Conservation (phyloP, 106 monocot genomes). For the Narthecium ossifragum region DNA sequence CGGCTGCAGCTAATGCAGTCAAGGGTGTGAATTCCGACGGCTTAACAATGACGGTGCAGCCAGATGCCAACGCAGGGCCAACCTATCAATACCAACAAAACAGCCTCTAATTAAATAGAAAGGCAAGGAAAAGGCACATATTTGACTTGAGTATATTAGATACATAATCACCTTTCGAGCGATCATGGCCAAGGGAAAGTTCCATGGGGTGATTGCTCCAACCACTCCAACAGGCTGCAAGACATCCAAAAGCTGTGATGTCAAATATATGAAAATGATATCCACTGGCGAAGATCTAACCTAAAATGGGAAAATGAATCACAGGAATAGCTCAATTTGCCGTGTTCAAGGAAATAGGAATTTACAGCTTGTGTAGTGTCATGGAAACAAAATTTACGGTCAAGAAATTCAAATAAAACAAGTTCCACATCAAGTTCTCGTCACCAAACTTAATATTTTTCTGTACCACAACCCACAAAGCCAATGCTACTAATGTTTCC, state of each 20-base stretch:
- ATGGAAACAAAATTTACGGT: not conserved
- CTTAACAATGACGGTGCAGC: conserved; percentile 77
- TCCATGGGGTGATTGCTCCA: conserved; percentile 93
- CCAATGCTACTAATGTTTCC: too few relatives aligned
- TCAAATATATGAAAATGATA: too few relatives aligned
- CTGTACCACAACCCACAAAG: too few relatives aligned
- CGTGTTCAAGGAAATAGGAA: too few relatives aligned
- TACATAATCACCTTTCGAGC: conserved; percentile 59
- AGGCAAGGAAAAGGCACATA: conserved; percentile 4
- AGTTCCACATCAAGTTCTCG: too few relatives aligned
- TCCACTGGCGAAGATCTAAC: too few relatives aligned
- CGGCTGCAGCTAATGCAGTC: conserved; percentile 89
- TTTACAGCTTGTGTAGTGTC: too few relatives aligned
- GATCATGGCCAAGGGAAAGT: conserved; percentile 97
- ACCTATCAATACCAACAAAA: conserved; percentile 40
- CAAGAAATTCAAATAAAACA: not conserved
- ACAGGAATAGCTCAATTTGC: too few relatives aligned
- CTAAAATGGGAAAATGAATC: too few relatives aligned
- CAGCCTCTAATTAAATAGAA: not conserved
- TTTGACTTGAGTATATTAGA: too few relatives aligned
- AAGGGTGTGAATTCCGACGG: conserved; percentile 92
- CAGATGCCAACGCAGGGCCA: conserved; percentile 89
- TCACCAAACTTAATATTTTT: too few relatives aligned
- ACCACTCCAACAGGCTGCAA: conserved; percentile 95
- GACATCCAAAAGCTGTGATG: too few relatives aligned